Evolutionary conservation across 257 asterid genomes (phyloP), one percentile per base, ranked within the genome.

Genomic region (Echites panduratus): DNA sequence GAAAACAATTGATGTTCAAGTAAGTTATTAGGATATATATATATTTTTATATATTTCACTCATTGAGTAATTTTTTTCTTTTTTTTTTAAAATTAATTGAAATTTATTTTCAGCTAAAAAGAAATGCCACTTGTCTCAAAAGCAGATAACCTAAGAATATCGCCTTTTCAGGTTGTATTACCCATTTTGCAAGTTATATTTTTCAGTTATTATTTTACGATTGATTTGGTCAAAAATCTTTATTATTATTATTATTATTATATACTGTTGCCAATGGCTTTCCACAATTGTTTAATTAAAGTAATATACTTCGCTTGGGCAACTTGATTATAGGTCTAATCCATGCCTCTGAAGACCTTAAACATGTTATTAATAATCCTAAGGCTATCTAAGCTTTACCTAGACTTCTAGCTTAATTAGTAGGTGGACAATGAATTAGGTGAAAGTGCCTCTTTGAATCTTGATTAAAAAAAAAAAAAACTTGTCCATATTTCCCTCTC

Each of bases 31-130:
- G 41, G 49, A 41, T 45, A 45, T 47, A 50, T 32, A 32, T 32
- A 1, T 32, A 32, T 32, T 32, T n/a, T n/a, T n/a, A n/a, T n/a
- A n/a, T n/a, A n/a, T n/a, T n/a, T n/a, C n/a, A n/a, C n/a, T n/a
- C 61, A 72, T 77, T 74, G 67, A 77, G 79, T 73, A 79, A 67
- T 74, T 45, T 65, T 66, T 75, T 58, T n/a, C n/a, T n/a, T n/a
- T n/a, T n/a, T n/a, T n/a, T n/a, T n/a, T n/a, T n/a, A n/a, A n/a
- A n/a, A n/a, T n/a, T n/a, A n/a, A n/a, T n/a, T n/a, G n/a, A n/a
- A n/a, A n/a, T n/a, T n/a, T n/a, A n/a, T n/a, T 43, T 47, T 27
- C 49, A 61, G 67, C 73, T n/a, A 53, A 72, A 70, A 76, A 56
- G 76, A 70, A 45, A 32, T 69, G 22, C 35, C 43, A 27, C 73